These are phyloP conservation scores for Musa itinerans DNA, from an alignment of 176 grass and related monocot species.

Conservation along the genomic window DNA sequence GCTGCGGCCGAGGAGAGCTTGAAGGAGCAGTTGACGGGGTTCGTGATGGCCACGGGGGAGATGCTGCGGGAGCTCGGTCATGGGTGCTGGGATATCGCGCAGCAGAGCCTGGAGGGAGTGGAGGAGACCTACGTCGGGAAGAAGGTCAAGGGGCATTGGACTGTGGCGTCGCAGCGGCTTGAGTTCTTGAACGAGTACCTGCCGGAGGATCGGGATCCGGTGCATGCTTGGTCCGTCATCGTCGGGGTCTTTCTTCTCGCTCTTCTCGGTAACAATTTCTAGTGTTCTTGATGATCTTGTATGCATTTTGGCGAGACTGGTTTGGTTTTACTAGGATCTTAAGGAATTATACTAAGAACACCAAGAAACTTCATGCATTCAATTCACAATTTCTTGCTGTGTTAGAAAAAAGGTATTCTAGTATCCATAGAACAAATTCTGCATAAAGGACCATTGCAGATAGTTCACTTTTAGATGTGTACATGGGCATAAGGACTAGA, in stretches of 20 bases:
- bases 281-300: background rate
- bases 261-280: conserved; percentile 45
- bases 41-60: conserved; percentile 69
- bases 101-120: conserved; percentile 54
- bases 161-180: conserved; percentile 38
- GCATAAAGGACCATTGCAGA: no score
- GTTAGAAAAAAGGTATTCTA: no score
- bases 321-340: background rate
- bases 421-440: no score
- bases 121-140: conserved; percentile 74
- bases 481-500: no score
- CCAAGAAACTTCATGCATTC: no score
- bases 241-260: conserved; percentile 67
- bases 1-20: conserved; percentile 46
- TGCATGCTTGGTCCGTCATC: conserved; percentile 64
- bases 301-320: background rate
- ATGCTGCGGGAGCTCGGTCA: conserved; percentile 70
- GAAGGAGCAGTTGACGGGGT: conserved; percentile 72
- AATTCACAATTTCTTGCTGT: no score
- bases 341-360: background rate
- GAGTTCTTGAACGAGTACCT: conserved; percentile 97
- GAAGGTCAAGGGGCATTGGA: conserved; percentile 37
- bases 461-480: no score
- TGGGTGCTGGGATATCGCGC: conserved; percentile 72
- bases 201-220: conserved; percentile 89